Evolutionary conservation across 352 stramenopile species (phyloP).

Genomic region (Globisporangium takayamanum): DNA sequence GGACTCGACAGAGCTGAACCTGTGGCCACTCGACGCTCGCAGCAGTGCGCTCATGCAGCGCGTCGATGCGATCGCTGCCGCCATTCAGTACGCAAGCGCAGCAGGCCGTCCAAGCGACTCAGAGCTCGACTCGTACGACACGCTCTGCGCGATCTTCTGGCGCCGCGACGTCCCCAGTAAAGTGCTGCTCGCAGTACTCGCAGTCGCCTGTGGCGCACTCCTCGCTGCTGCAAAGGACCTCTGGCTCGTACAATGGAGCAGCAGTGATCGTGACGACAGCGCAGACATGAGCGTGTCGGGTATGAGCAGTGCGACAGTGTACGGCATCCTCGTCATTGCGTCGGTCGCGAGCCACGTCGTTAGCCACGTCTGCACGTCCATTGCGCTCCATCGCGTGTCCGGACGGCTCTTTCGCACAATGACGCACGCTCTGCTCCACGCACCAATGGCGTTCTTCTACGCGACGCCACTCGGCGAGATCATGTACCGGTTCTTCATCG

Average conservation of each 20-base stretch:
- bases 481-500: slow-evolving; percentile 33
- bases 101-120: no score
- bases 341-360: slow-evolving; percentile 23
- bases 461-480: slow-evolving; percentile 32
- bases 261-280: slow-evolving; percentile 4
- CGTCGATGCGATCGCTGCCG: neutral
- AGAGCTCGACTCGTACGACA: slow-evolving; percentile 3
- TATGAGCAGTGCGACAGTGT: slow-evolving; percentile 14
- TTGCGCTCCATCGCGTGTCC: slow-evolving; percentile 19
- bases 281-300: neutral
- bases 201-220: slow-evolving; percentile 17
- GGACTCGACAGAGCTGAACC: neutral
- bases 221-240: slow-evolving; percentile 29
- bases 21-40: neutral
- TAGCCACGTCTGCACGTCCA: slow-evolving; percentile 8
- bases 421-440: slow-evolving; percentile 26
- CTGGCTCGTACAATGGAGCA: slow-evolving; percentile 33
- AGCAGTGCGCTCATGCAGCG: neutral
- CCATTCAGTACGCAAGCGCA: no score
- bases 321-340: slow-evolving; percentile 23
- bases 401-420: slow-evolving; percentile 29
- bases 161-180: slow-evolving; percentile 13
- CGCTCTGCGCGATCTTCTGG: slow-evolving; percentile 21
- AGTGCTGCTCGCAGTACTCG: slow-evolving; percentile 20
- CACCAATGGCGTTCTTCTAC: slow-evolving; percentile 40